These are phyloP conservation scores for Colletotrichum navitas DNA, from an alignment of 2,329 filamentous ascomycete species.

Conservation along the genomic window DNA sequence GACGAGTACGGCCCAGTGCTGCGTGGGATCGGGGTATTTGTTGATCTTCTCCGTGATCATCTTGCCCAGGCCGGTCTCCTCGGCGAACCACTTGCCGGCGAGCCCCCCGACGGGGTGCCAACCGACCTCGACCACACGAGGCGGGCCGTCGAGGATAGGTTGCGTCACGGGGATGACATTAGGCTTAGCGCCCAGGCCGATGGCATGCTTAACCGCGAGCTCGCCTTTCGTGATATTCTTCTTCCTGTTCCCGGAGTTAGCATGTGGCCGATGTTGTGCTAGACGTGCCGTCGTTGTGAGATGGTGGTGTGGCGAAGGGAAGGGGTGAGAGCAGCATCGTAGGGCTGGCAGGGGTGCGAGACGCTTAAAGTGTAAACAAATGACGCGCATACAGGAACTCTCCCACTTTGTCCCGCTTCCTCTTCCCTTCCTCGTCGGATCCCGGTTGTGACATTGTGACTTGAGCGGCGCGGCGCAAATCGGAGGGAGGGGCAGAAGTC, in stretches of 20 bases:
- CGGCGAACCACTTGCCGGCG: slow-evolving; percentile 70
- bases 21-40: slow-evolving; percentile 68
- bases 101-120: slow-evolving; percentile 71
- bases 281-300: background rate
- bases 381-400: slow-evolving; percentile 50
- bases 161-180: slow-evolving; percentile 58
- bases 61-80: slow-evolving; percentile 66
- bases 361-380: slow-evolving; percentile 13
- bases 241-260: slow-evolving; percentile 46
- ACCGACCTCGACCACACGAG: slow-evolving; percentile 64
- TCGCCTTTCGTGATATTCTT: slow-evolving; percentile 56
- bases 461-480: slow-evolving; percentile 2
- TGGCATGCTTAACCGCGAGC: slow-evolving; percentile 55
- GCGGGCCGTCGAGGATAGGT: slow-evolving; percentile 52
- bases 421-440: slow-evolving; percentile 45
- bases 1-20: slow-evolving; percentile 71
- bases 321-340: slow-evolving; percentile 10
- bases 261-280: background rate
- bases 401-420: slow-evolving; percentile 50
- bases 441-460: slow-evolving; percentile 32
- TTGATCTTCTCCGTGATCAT: slow-evolving; percentile 68
- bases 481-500: slow-evolving; percentile 3
- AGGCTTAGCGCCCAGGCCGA: slow-evolving; percentile 59
- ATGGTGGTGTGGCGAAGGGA: background rate
- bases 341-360: slow-evolving; percentile 11